Base-by-base conservation (phyloP, 2,329 filamentous ascomycete genomes). In the Catunica adiposa region DNA sequence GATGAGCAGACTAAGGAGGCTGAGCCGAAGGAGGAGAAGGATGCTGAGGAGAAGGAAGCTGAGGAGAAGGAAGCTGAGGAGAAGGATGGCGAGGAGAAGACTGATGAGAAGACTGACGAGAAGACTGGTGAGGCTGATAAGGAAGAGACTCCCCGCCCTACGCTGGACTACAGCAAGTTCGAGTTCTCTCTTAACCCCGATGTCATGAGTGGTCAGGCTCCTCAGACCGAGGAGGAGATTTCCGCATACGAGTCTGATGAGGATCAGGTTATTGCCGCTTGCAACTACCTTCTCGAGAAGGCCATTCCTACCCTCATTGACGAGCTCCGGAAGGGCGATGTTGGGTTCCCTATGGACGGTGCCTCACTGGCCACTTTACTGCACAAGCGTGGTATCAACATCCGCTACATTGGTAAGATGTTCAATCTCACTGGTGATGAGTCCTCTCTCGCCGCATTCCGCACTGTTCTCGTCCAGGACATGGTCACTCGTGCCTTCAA, bases 321-420 rank as follows among this genome's bases (percentile, higher is more conserved):
- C 60, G 90, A 98, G 64, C 78, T 98, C 58, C 84, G 85, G 65
- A 87, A 94, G 61, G 89, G 88, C 5, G 90, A 98, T 62, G 84
- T 95, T 61, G 92, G 90, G 63, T 97, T 97, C 73, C 92, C 92
- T 11, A 96, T 97, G 88, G 94, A 98, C 63, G 92, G 92, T n/a
- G 80, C 86, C 64, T 96, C 90, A 20, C 75, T 98, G 58, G 87
- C 84, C 63, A 82, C 83, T 61, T 78, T 96, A 53, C 76, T 98
- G 65, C 92, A 98, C 74, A 95, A 95, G 75, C 86, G 90, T 44
- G 92, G 92, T 70, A 89, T 98, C 73, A 98, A 98, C 71, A 78
- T 97, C 60, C 81, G 94, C 64, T 98, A 98, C 68, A 77, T 97
- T n/a, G 92, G 92, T 61, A 84, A 82, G 68, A 70, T 98, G 60